These are phyloP conservation scores for Neocucurbitaria cava DNA, from an alignment of 2,329 filamentous ascomycete genomes.

Conservation along the genomic window DNA sequence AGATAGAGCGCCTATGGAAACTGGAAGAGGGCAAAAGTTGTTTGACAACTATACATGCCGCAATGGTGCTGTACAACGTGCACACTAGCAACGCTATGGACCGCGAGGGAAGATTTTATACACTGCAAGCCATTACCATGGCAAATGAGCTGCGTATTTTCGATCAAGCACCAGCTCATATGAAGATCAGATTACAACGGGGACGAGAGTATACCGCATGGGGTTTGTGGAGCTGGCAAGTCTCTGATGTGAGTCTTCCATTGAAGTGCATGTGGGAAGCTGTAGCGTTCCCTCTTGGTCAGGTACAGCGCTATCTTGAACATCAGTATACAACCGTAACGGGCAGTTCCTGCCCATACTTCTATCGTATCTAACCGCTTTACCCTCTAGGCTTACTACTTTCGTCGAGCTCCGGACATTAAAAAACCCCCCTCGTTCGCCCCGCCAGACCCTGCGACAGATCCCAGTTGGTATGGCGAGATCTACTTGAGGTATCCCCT, in stretches of 20 bases:
- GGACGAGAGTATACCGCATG: conserved; percentile 13
- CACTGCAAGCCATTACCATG: conserved; percentile 10
- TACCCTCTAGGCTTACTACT: conserved; percentile 6
- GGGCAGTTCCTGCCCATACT: neutral
- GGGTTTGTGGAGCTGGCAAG: conserved; percentile 11
- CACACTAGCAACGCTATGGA: conserved; percentile 9
- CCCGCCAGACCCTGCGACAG: neutral
- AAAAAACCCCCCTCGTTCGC: conserved; percentile 3
- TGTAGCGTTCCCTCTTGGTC: neutral
- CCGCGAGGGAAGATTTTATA: conserved; percentile 9
- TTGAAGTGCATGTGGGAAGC: neutral
- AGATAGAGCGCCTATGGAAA: conserved; percentile 22
- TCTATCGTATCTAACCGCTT: neutral
- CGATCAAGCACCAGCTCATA: neutral
- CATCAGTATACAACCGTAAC: no score
- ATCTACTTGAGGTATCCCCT: neutral
- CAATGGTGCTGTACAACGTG: conserved; percentile 2
- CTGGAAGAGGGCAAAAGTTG: conserved; percentile 8
- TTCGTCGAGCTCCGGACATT: conserved; percentile 1
- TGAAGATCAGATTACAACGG: neutral
- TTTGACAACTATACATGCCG: conserved; percentile 17
- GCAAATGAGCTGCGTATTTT: conserved; percentile 13
- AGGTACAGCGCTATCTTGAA: no score
- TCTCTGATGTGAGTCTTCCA: neutral
- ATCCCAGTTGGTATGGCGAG: conserved; percentile 24